Evolutionary conservation across 805 yeast species (phyloP).

Genomic region (Saccharomycopsis oosterbeekiorum): DNA sequence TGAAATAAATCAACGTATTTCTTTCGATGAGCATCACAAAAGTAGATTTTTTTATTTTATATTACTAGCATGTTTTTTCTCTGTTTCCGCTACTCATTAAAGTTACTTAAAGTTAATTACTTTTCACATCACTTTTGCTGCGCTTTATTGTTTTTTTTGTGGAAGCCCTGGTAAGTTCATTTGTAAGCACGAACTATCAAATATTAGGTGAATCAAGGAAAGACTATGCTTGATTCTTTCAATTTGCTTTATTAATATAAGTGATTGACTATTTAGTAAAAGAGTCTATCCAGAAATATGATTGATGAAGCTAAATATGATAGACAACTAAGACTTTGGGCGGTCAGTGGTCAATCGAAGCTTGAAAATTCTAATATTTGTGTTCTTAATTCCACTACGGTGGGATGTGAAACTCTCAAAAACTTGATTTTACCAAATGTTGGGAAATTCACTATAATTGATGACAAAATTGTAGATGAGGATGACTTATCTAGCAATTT

Average conservation of each 20-base stretch:
- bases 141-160: neutral
- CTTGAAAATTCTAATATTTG: conserved; percentile 52
- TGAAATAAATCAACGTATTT: too few relatives aligned
- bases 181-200: too few relatives aligned
- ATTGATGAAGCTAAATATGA: conserved; percentile 50
- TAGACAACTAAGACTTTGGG: conserved; percentile 87
- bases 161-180: neutral
- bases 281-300: neutral
- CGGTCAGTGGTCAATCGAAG: conserved; percentile 56
- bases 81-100: neutral
- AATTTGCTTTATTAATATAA: too few relatives aligned
- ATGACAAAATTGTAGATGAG: conserved; percentile 30
- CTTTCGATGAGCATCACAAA: neutral
- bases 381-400: conserved; percentile 45
- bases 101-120: too few relatives aligned
- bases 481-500: conserved; percentile 51
- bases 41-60: too few relatives aligned
- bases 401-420: conserved; percentile 63
- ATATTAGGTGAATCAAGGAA: neutral
- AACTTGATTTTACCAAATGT: conserved; percentile 71
- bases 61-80: neutral
- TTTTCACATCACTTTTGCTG: neutral
- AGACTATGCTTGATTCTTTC: neutral
- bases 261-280: too few relatives aligned
- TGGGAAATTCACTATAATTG: conserved; percentile 56